These are phyloP conservation scores for Tulasnella sp. DNA, from an alignment of 768 basidiomycete genomes.

Conservation along the genomic window DNA sequence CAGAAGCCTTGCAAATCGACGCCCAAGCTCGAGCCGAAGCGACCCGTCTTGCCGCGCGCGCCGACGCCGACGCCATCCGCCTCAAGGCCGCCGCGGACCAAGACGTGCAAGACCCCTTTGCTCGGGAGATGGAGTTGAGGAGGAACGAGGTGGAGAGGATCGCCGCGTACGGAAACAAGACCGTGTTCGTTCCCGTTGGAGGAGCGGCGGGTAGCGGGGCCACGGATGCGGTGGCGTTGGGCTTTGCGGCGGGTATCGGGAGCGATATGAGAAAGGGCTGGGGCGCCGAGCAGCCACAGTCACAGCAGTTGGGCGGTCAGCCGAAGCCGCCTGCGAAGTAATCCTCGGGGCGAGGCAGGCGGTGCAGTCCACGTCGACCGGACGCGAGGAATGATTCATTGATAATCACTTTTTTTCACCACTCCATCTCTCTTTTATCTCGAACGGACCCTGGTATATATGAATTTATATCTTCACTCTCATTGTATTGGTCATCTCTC, in stretches of 20 bases:
- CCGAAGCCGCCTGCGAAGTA: background rate
- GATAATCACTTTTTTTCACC: too few species aligned
- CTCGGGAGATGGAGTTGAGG: slow-evolving; percentile 66
- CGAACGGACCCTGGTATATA: too few species aligned
- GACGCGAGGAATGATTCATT: too few species aligned
- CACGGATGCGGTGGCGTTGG: slow-evolving; percentile 48
- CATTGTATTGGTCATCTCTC: background rate
- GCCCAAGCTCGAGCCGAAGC: slow-evolving; percentile 74
- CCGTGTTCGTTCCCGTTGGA: slow-evolving; percentile 23
- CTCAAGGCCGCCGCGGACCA: slow-evolving; percentile 63
- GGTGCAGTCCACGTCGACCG: too few species aligned
- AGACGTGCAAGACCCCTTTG: slow-evolving; percentile 53
- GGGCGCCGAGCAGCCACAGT: background rate
- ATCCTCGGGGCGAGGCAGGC: background rate
- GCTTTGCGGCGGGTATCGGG: slow-evolving; percentile 66
- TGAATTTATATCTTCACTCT: background rate
- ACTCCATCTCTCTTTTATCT: too few species aligned
- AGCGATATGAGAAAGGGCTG: slow-evolving; percentile 18
- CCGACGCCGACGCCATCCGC: slow-evolving; percentile 24
- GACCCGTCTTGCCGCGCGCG: slow-evolving; percentile 42
- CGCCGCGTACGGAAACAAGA: slow-evolving; percentile 49
- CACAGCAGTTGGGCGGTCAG: background rate
- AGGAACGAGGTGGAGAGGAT: slow-evolving; percentile 58
- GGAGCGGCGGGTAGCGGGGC: background rate
- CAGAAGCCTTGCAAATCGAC: slow-evolving; percentile 56